These are phyloP conservation scores for Penicillium crustosum DNA, from an alignment of 2,329 filamentous ascomycete genomes.

Conservation along the genomic window DNA sequence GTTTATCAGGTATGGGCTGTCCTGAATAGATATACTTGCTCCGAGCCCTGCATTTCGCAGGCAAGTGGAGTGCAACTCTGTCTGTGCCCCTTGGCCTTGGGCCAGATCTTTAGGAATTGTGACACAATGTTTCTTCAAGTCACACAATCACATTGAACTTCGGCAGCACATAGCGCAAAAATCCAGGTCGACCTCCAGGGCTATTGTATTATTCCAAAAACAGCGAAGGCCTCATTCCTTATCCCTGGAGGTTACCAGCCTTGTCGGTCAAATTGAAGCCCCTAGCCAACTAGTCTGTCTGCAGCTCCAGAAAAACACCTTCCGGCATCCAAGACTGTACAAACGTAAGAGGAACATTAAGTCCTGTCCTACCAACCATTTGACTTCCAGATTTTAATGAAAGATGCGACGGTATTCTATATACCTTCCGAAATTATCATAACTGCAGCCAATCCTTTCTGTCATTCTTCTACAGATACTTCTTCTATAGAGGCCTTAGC, in stretches of 20 bases:
- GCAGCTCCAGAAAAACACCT: not conserved
- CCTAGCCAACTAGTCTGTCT: not conserved
- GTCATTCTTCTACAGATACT: not conserved
- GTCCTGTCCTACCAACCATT: conserved; percentile 6
- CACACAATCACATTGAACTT: conserved; percentile 1
- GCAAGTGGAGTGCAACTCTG: not conserved
- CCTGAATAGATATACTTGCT: not conserved
- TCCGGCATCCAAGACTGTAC: not conserved
- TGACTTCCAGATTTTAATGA: not conserved
- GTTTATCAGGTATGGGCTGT: not conserved
- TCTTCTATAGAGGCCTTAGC: not conserved
- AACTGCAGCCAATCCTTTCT: not conserved
- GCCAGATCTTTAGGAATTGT: not conserved
- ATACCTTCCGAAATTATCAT: conserved; percentile 5
- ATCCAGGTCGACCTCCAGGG: not conserved
- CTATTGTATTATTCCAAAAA: not conserved
- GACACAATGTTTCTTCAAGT: not conserved
- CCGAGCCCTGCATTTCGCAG: not conserved
- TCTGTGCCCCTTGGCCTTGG: not conserved
- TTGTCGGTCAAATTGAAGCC: not conserved
- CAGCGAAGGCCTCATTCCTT: not conserved
- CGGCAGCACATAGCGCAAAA: conserved; percentile 2
- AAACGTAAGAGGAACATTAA: conserved; percentile 5
- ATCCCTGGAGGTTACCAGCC: not conserved
- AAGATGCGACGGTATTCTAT: not conserved